phyloP scores from a whole-genome alignment of 345 rosid genomes.

The Eucalyptus polybractea region DNA sequence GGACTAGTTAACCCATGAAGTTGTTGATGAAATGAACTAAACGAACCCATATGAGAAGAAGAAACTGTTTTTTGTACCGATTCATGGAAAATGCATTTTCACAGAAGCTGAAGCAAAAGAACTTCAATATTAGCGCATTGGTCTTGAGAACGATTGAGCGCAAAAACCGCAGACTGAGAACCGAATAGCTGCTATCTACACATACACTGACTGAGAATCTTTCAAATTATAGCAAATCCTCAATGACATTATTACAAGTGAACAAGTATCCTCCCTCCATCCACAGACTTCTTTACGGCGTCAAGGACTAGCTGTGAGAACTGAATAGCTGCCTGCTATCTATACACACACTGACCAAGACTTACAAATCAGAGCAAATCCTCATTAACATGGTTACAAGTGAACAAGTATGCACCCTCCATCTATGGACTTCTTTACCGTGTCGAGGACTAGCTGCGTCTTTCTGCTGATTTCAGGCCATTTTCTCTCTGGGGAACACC shows the following conservation, averaged over 20 bases:
- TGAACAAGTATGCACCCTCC: constrained; percentile 34
- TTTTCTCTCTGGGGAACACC: constrained; percentile 10
- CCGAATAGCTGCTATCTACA: background rate
- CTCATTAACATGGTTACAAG: background rate
- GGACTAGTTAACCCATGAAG: background rate
- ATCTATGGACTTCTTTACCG: constrained; percentile 48
- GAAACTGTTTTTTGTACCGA: background rate
- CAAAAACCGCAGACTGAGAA: background rate
- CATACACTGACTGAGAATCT: background rate
- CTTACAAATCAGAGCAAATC: background rate
- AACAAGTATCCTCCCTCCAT: constrained; percentile 36
- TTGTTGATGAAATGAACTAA: background rate
- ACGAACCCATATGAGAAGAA: background rate
- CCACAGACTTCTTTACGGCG: constrained; percentile 46
- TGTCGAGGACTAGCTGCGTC: constrained; percentile 54
- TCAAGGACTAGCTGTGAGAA: constrained; percentile 35
- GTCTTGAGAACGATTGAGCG: background rate
- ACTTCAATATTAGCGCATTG: background rate
- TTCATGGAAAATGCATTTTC: background rate
- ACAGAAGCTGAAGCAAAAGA: background rate
- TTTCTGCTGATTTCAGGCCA: constrained; percentile 57
- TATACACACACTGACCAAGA: background rate
- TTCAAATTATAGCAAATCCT: background rate
- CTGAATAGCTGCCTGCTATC: background rate
- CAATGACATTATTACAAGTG: background rate